Percentiles rank a stretch among this genome's conserved stretches.
phyloP scores from a whole-genome alignment of 2,329 filamentous ascomycete species.

The Harringtonia lauricola region DNA sequence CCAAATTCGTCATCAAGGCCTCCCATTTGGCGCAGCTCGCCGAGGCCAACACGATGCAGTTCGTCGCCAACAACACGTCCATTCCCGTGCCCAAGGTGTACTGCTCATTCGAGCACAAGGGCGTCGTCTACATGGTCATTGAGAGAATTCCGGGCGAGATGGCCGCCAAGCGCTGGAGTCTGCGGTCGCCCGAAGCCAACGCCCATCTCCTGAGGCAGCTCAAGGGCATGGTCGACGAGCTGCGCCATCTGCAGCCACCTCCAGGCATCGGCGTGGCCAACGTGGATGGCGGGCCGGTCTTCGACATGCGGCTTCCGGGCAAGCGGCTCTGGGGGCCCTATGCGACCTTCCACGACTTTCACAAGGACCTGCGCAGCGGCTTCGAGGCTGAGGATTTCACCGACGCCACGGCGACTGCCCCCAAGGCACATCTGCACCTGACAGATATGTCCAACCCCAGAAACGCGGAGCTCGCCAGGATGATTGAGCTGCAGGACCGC shows the following conservation, averaged over 20 bases:
- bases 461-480: not conserved
- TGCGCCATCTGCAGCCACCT: not conserved
- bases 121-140: conserved; percentile 5
- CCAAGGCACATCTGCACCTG: too few species aligned
- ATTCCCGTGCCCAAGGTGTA: conserved; percentile 6
- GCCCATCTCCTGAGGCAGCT: not conserved
- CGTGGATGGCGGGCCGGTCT: not conserved
- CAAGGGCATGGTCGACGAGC: not conserved
- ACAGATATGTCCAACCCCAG: too few species aligned
- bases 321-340: not conserved
- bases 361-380: not conserved
- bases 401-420: not conserved
- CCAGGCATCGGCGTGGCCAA: not conserved
- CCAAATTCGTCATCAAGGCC: not conserved
- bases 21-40: not conserved
- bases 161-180: not conserved
- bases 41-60: conserved; percentile 5
- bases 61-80: not conserved
- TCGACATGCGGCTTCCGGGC: not conserved
- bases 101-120: conserved; percentile 1
- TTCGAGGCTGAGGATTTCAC: not conserved
- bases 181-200: not conserved
- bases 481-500: not conserved
- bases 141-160: not conserved
- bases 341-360: not conserved